A percentile compares a stretch with the other conserved stretches of the same genome.
These are phyloP conservation scores for Talaromyces sp. DNA, from an alignment of 2,329 filamentous ascomycete species.

Conservation along the genomic window DNA sequence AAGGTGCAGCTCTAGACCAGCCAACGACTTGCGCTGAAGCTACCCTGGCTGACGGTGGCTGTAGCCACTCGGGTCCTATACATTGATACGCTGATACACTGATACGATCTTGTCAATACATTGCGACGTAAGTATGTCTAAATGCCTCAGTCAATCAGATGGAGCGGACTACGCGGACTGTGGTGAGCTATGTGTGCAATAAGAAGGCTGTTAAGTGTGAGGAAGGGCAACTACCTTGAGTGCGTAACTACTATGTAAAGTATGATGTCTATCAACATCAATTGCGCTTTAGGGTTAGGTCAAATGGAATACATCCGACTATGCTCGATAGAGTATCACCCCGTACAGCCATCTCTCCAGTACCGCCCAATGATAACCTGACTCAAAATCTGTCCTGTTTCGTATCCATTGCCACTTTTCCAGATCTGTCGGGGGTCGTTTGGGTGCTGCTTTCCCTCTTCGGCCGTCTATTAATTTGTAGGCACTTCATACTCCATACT, in stretches of 20 bases:
- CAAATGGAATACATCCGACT: neutral
- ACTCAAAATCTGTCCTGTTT: constrained; percentile 3
- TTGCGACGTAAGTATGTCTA: neutral
- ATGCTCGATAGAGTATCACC: neutral
- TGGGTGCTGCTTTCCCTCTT: neutral
- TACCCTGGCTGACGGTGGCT: constrained; percentile 6
- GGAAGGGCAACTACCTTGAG: neutral
- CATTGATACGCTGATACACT: neutral
- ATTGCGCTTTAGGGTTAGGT: neutral
- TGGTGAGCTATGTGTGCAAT: neutral
- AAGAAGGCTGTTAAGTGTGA: neutral
- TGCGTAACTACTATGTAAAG: no score
- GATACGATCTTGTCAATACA: no score
- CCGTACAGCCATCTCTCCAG: neutral
- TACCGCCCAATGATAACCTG: neutral
- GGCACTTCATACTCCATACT: neutral
- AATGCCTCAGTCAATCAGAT: constrained; percentile 1
- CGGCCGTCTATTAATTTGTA: neutral
- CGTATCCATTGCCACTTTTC: constrained; percentile 2
- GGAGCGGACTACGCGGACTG: neutral
- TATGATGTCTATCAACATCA: neutral
- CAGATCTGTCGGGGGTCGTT: neutral
- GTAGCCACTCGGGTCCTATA: constrained; percentile 1
- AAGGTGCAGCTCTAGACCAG: neutral
- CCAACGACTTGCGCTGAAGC: constrained; percentile 4